Evolutionary conservation across 2,329 filamentous ascomycete genomes (phyloP).

Genomic region (Pseudogymnoascus sp.): DNA sequence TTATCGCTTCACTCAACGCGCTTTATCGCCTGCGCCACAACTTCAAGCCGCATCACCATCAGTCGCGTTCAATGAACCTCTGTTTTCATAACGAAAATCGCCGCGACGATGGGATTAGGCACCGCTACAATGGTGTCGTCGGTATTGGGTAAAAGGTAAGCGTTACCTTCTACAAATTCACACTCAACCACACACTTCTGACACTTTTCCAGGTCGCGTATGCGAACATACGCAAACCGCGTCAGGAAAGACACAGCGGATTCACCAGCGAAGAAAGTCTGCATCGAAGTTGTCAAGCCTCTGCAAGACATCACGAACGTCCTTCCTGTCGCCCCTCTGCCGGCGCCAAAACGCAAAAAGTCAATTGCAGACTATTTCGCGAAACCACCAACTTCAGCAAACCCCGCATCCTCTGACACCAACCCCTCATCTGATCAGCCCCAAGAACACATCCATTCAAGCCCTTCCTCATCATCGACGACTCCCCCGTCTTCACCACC

Average conservation of each 20-base stretch:
- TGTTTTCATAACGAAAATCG: neutral
- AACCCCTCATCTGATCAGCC: neutral
- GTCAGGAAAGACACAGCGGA: neutral
- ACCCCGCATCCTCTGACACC: neutral
- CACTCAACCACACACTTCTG: neutral
- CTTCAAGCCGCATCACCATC: slow-evolving; percentile 2
- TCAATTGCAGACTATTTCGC: neutral
- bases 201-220: neutral
- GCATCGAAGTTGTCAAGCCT: neutral
- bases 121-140: neutral
- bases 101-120: neutral
- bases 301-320: neutral
- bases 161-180: neutral
- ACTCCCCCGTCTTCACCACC: neutral
- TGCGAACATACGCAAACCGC: slow-evolving; percentile 2
- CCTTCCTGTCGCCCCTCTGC: neutral
- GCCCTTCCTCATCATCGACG: neutral
- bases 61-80: neutral
- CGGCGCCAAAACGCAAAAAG: neutral
- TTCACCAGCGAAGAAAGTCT: neutral
- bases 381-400: neutral
- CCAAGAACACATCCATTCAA: neutral
- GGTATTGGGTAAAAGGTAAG: neutral
- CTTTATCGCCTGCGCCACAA: neutral
- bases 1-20: neutral